phyloP scores from a whole-genome alignment of 164 flowering plant genomes.

The Nymphaea thermarum region DNA sequence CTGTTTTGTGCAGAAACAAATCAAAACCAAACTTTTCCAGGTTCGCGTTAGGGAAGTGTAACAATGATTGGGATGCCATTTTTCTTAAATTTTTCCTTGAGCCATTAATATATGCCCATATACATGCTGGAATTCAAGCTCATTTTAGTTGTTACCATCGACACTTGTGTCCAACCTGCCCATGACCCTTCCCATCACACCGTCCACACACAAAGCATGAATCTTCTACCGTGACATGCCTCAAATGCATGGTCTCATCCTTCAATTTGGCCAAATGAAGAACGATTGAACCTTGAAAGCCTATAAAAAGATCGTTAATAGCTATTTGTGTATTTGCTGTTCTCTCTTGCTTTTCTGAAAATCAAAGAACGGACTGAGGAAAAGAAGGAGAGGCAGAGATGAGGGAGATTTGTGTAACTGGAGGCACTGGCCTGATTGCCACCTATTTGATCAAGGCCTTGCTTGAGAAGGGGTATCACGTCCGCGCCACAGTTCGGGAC shows the following conservation, averaged over 20 bases:
- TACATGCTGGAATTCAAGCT: no score
- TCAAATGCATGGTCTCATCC: neutral
- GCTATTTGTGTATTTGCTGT: neutral
- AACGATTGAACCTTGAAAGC: neutral
- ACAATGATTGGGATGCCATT: no score
- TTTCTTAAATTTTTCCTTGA: no score
- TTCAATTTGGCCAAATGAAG: neutral
- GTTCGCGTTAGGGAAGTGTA: no score
- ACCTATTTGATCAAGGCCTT: constrained; percentile 40
- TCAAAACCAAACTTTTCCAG: no score
- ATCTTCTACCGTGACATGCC: neutral
- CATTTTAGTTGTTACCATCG: no score
- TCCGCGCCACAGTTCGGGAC: constrained; percentile 50
- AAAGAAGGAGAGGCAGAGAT: constrained; percentile 10
- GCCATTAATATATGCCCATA: no score
- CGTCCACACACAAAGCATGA: neutral
- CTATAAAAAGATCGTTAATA: no score
- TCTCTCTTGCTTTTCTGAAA: no score
- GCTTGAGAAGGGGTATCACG: constrained; percentile 39
- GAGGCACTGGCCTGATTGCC: constrained; percentile 68
- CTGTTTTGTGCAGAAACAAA: no score
- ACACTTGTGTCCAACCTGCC: no score
- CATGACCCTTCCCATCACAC: no score
- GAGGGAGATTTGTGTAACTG: constrained; percentile 59
- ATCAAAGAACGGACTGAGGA: neutral